Base-by-base conservation (phyloP, 2,329 filamentous ascomycete genomes). In the Sordariomycetes sp. region DNA sequence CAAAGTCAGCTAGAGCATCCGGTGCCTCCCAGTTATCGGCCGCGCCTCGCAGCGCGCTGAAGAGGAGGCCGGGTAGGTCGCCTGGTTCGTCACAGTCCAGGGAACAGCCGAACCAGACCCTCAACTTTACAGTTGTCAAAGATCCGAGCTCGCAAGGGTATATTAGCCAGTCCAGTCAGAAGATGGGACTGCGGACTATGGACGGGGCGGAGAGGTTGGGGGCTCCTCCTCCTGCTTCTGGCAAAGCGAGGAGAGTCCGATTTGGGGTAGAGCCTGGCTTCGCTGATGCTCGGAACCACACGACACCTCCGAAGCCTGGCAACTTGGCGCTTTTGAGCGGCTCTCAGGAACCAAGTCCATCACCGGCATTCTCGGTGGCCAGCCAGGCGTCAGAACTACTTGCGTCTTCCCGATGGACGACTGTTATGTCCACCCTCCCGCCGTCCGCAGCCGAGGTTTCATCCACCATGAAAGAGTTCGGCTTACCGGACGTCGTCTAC, bases 121-220 rank as follows among this genome's bases (percentile, higher is more conserved):
- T 90, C 28, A 77, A 76, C 32, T 95, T 90, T 64, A 79, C 86
- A 1, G 80, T 90, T 13, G 87, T 92, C 24, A 95, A 95, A 69
- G 82, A 92, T 62, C 79, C 85, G 1, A 78, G 83, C 62, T 87
- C 85, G 0, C 73, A 77, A 32, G 62, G 82, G 52, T 81, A 84
- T 52, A 72, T 89, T 34, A 90, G 86, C 64, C 88, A 92, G 67
- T 75, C 76, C 53, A 81, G 76, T 57, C 65, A 66, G 12, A 56
- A 56, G 20, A 32, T 39, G n/a, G 32, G 2, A 10, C 32, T 22
- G 8, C 51, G 51, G 25, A 24, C 24, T n/a, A 5, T 17, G 13
- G 45, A 50, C 10, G 20, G n/a, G 20, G n/a, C 3, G 6, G 8
- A 24, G 45, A 22, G 20, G 20, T 10, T 13, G 45, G 45, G 20